A percentile compares a stretch with the other conserved stretches of the same genome.
Conservation (phyloP, 2,329 filamentous ascomycete genomes). For the Hirsutella minnesotensis region DNA sequence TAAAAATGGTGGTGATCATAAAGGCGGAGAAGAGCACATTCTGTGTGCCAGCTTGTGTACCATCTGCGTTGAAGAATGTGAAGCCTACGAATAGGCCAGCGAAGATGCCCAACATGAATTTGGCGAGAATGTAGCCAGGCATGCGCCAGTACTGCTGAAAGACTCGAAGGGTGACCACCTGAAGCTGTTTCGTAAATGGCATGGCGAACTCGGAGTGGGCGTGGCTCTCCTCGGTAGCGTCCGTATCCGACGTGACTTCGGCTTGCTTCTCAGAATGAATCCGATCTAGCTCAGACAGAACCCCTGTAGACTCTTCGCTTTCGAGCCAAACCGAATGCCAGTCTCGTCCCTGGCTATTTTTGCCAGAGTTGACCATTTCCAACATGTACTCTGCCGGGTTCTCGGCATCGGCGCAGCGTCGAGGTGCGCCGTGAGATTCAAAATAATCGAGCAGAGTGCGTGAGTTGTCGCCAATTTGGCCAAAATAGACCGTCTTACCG, state of each 20-base stretch:
- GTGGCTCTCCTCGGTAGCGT: constrained; percentile 8
- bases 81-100: constrained; percentile 64
- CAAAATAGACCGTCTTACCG: constrained; percentile 59
- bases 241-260: constrained; percentile 1
- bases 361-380: constrained; percentile 31
- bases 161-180: constrained; percentile 52
- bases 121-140: constrained; percentile 67
- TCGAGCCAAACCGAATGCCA: constrained; percentile 58
- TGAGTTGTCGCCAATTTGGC: constrained; percentile 50
- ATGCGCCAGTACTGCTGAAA: constrained; percentile 80
- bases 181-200: constrained; percentile 55
- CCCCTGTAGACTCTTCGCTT: constrained; percentile 35
- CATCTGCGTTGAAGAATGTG: constrained; percentile 47
- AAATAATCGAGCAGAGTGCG: constrained; percentile 50
- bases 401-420: constrained; percentile 45
- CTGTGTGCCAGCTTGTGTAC: constrained; percentile 56
- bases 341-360: constrained; percentile 31
- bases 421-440: constrained; percentile 44
- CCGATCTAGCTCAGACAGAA: constrained; percentile 50
- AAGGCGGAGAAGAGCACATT: constrained; percentile 66
- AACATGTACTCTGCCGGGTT: constrained; percentile 74
- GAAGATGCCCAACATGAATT: constrained; percentile 47
- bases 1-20: constrained; percentile 65
- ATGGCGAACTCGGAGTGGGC: constrained; percentile 62
- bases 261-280: constrained; percentile 39